Evolutionary conservation across 2,329 filamentous ascomycete species (phyloP), one percentile per base, ranked within the genome.

Genomic region (Helicocarpus griseus): DNA sequence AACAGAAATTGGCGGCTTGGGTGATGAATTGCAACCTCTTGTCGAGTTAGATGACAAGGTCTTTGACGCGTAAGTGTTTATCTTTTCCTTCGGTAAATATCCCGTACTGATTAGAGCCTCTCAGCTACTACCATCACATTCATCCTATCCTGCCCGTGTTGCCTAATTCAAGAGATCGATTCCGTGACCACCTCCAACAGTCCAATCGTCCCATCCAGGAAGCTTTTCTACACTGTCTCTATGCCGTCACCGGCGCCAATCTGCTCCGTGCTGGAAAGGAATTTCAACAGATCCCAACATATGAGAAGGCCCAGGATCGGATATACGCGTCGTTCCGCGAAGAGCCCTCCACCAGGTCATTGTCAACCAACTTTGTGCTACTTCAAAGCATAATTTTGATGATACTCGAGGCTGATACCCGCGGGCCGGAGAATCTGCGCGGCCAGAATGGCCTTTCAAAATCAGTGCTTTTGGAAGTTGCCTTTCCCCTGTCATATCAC

Each of bases 351-450:
- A 46, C 65, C 24, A 65, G 69, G 14, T 58, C 64, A 6, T 61
- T 62, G 2, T 58, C 66, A 1, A 61, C 65, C 33, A 73, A 72
- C 52, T 50, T 73, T 24, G 58, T 73, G 21, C 69, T 66, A 59
- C 61, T 72, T n/a, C 70, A 73, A 54, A 65, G 64, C 29, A 59
- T 71, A 46, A 60, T 68, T 7, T 57, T 73, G 19, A 66, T 73
- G 64, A 64, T 70, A 17, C 62, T 73, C 9, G 71, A 73, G 40
- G 69, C 68, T 51, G 70, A 72, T 44, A 60, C 63, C 8, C 69
- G 69, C 38, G 68, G 68, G 2, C 69, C 69, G 1, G 68, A 72
- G 35, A 72, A 72, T 47, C 60, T 73, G 21, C 62, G 66, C 22
- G 57, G 66, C 36, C 70, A 70, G 54, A 64, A 70, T 51, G 68